Evolutionary conservation across 257 asterid genomes (phyloP), one percentile per base, ranked within the genome.

Genomic region (Oldenlandia corymbosa): DNA sequence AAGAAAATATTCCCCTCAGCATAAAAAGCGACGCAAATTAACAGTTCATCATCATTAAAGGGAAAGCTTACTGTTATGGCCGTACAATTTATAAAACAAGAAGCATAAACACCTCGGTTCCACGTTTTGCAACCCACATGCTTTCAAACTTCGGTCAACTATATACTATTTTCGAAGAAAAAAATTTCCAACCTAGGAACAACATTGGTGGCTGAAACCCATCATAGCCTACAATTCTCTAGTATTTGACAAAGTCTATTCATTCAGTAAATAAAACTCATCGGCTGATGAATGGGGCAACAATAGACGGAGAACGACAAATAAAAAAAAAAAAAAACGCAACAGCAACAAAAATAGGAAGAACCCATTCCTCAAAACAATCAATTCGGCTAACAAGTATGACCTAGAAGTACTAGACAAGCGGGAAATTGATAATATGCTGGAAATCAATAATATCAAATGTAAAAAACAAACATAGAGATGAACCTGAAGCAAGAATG

Each of bases 401-500:
- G n/a, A n/a, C n/a, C n/a, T n/a, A n/a, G n/a, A n/a, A n/a, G n/a
- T n/a, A n/a, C n/a, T n/a, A n/a, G n/a, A n/a, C n/a, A n/a, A n/a
- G n/a, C n/a, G n/a, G n/a, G n/a, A n/a, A n/a, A n/a, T n/a, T n/a
- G n/a, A n/a, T n/a, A n/a, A n/a, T n/a, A n/a, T n/a, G n/a, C n/a
- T n/a, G n/a, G 8, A 7, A 45, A 45, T 45, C 5, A 23, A 2
- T 16, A 45, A 7, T 18, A 2, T 18, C 9, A 5, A 7, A 0
- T 5, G 10, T 27, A n/a, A 31, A 32, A 21, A 10, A 17, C 10
- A 31, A 32, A 21, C 3, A 21, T 4, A 48, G 2, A 55, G 51
- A 3, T 5, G 24, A 68, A 79, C 85, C 85, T 32, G 81, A 60
- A 45, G 62, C 68, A 39, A 82, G 82, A 62, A 82, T 75, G 13